Evolutionary conservation across 768 basidiomycete species (phyloP), one percentile per base, ranked within the genome.

Genomic region (Termitomyces sp.): DNA sequence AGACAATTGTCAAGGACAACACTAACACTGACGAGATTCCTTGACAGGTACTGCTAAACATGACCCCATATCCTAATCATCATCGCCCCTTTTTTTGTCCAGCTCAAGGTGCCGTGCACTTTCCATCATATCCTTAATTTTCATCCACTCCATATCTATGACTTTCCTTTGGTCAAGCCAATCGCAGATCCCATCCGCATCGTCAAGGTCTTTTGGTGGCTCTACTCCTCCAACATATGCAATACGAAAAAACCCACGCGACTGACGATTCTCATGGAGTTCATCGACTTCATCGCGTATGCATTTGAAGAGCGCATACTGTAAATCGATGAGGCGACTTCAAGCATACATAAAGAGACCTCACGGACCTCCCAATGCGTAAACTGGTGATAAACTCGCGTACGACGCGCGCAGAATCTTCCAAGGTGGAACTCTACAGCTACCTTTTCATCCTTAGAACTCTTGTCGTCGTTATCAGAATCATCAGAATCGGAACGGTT

Each of bases 151-250:
- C 58, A 73, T 73, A 18, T 86, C 80, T 57, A 92, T 85, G 44
- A 89, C 68, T 18, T 80, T 78, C 36, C 89, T 78, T 59, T 84
- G 71, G 59, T 91, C 90, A 10, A 94, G 77, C 89, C 90, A 92
- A 24, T 90, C 87, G 73, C 87, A 86, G 38, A 92, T 75, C n/a
- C 72, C 83, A 64, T 93, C 89, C n/a, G 87, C 87, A 64, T 92
- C 84, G 13, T 75, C 69, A 35, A 86, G 73, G 64, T 92, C 85
- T 42, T 82, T 70, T 0, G 91, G 91, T 20, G 88, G 88, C 56
- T 77, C 66, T 61, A 72, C 72, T 2, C 82, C 82, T 28, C 78
- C 79, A 9, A 74, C 70, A 63, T 77, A 84, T 7, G 85, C 80
- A 24, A 88, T 76, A 28, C 80, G 80, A 63, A 86, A 79, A 69